Evolutionary conservation across 176 grass and related monocot genomes (phyloP).

Genomic region (Puya raimondii): DNA sequence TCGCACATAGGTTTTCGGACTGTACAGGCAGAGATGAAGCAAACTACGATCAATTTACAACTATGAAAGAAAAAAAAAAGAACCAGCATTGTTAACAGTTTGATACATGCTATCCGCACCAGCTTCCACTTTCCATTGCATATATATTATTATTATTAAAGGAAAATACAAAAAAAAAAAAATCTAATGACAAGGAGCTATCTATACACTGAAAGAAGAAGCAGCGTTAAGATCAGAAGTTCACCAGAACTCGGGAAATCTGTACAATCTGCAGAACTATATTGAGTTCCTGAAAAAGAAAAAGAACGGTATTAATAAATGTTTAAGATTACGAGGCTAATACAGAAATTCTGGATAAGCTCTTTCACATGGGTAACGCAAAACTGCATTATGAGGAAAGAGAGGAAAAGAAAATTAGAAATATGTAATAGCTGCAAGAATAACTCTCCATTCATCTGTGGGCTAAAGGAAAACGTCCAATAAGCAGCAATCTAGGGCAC

Average conservation of each 20-base stretch:
- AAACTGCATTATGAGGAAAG: too few species aligned
- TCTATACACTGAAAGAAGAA: not conserved
- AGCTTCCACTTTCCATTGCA: not conserved
- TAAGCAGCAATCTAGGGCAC: too few species aligned
- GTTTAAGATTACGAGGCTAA: not conserved
- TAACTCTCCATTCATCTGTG: too few species aligned
- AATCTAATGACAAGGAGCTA: not conserved
- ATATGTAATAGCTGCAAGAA: too few species aligned
- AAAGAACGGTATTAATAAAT: not conserved
- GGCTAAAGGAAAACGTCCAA: too few species aligned
- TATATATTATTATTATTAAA: not conserved
- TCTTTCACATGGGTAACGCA: too few species aligned
- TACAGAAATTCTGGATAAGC: too few species aligned
- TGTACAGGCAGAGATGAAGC: too few species aligned
- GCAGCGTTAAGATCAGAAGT: not conserved
- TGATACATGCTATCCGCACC: not conserved
- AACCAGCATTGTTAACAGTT: not conserved
- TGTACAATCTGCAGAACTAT: not conserved
- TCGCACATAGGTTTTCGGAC: too few species aligned
- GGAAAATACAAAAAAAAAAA: too few species aligned
- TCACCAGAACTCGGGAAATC: not conserved
- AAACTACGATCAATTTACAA: too few species aligned
- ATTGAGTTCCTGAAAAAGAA: not conserved
- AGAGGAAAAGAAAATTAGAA: too few species aligned
- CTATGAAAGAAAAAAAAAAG: not conserved